phyloP scores from a whole-genome alignment of 257 asterid genomes.

The Solanum bukasovii region DNA sequence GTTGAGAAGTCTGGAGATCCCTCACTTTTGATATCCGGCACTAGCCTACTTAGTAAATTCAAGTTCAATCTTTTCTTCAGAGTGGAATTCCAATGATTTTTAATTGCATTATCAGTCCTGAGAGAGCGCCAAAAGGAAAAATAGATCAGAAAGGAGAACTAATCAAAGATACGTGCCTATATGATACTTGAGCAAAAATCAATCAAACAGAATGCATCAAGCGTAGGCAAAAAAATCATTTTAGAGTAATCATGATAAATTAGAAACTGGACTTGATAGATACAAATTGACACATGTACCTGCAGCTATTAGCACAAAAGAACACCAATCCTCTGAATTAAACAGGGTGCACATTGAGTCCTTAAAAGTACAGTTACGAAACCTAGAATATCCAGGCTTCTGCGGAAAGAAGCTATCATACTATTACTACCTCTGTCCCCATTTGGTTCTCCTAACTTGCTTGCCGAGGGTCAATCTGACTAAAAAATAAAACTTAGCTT shows the following conservation, averaged over 20 bases:
- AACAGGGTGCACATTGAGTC: neutral
- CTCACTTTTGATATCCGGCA: slow-evolving; percentile 11
- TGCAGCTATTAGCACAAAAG: neutral
- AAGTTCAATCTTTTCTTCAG: slow-evolving; percentile 44
- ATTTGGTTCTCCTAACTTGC: neutral
- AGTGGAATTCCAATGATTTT: slow-evolving; percentile 77
- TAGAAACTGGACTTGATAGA: neutral
- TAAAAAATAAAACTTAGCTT: neutral
- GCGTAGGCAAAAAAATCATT: neutral
- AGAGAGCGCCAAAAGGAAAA: neutral
- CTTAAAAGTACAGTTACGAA: neutral
- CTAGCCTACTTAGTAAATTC: slow-evolving; percentile 25
- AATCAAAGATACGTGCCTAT: neutral
- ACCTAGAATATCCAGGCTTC: neutral
- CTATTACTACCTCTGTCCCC: neutral
- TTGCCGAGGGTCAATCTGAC: neutral
- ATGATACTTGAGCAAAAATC: neutral
- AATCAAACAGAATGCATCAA: neutral
- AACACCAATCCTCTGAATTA: neutral
- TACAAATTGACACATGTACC: neutral
- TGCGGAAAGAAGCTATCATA: neutral
- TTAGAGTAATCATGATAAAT: neutral
- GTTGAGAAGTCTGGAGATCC: slow-evolving; percentile 6
- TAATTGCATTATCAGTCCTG: slow-evolving; percentile 79
- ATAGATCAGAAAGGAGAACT: neutral